A percentile compares a stretch with the other conserved stretches of the same genome.
phyloP scores from a whole-genome alignment of 352 stramenopile species.

The Aphanomyces euteiches region DNA sequence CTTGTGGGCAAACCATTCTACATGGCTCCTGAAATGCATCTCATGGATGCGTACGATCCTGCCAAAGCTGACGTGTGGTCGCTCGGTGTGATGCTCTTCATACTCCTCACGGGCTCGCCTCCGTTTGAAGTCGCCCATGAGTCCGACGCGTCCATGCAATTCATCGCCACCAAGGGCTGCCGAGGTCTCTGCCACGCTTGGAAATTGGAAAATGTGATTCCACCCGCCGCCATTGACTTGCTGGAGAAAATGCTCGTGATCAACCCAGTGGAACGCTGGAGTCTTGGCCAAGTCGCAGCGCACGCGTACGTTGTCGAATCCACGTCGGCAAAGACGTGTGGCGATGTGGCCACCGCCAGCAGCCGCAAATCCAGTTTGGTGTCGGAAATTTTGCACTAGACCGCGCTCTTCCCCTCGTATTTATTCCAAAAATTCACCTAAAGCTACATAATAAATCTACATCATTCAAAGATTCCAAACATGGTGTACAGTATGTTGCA shows the following conservation, averaged over 20 bases:
- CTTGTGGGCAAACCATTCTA: slow-evolving; percentile 40
- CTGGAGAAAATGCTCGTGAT: slow-evolving; percentile 63
- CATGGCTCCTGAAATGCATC: slow-evolving; percentile 48
- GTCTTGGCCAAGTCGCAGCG: slow-evolving; percentile 53
- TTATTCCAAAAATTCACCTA: too few species aligned
- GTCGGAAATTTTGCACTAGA: too few species aligned
- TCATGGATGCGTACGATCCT: slow-evolving; percentile 36
- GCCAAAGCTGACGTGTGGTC: slow-evolving; percentile 87
- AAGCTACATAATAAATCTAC: too few species aligned
- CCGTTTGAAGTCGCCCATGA: slow-evolving; percentile 84
- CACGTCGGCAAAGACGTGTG: too few species aligned
- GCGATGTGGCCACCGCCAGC: too few species aligned
- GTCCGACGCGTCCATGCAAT: slow-evolving; percentile 84
- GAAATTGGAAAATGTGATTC: slow-evolving; percentile 45
- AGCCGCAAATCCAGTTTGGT: too few species aligned
- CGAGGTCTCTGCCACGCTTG: slow-evolving; percentile 68
- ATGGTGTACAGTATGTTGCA: too few species aligned
- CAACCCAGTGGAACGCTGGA: slow-evolving; percentile 53
- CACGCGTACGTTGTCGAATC: slow-evolving; percentile 38
- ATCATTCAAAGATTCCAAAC: too few species aligned
- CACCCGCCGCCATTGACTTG: slow-evolving; percentile 57
- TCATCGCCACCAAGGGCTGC: slow-evolving; percentile 71
- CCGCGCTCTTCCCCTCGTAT: too few species aligned
- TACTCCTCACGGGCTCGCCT: slow-evolving; percentile 88
- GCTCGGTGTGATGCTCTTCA: slow-evolving; percentile 90